phyloP scores from a whole-genome alignment of 306 rosid species.

The Lablab purpureus region DNA sequence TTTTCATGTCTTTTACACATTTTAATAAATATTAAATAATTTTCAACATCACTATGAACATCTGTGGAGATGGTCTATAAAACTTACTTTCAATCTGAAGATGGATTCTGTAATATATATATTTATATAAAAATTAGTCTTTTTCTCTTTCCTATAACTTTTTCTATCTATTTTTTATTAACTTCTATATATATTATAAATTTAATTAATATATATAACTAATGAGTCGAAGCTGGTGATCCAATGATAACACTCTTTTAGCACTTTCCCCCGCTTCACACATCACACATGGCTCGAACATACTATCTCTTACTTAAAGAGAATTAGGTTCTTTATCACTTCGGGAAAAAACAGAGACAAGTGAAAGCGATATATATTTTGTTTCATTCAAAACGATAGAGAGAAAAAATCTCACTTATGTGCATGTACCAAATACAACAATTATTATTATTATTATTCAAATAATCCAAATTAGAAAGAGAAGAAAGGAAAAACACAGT shows the following conservation, averaged over 20 bases:
- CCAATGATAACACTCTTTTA: neutral
- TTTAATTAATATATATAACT: neutral
- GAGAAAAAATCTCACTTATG: neutral
- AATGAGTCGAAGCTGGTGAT: neutral
- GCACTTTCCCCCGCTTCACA: neutral
- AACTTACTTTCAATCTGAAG: too few species aligned
- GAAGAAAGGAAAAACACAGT: slow-evolving; percentile 37
- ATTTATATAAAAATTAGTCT: too few species aligned
- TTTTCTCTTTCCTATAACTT: neutral
- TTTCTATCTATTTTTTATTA: too few species aligned
- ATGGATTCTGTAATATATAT: too few species aligned
- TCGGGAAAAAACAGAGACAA: neutral
- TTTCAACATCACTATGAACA: too few species aligned
- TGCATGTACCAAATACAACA: neutral
- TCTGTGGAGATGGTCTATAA: too few species aligned
- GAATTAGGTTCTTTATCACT: neutral
- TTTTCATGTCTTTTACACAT: too few species aligned
- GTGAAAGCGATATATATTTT: neutral
- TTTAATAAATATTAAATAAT: too few species aligned
- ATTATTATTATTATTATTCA: neutral
- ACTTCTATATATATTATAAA: too few species aligned
- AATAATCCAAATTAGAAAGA: neutral
- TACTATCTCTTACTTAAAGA: neutral
- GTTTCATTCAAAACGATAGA: neutral
- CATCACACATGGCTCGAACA: neutral